These are phyloP conservation scores for Fusarium ambrosium DNA, from an alignment of 2,329 filamentous ascomycete species.

Conservation along the genomic window DNA sequence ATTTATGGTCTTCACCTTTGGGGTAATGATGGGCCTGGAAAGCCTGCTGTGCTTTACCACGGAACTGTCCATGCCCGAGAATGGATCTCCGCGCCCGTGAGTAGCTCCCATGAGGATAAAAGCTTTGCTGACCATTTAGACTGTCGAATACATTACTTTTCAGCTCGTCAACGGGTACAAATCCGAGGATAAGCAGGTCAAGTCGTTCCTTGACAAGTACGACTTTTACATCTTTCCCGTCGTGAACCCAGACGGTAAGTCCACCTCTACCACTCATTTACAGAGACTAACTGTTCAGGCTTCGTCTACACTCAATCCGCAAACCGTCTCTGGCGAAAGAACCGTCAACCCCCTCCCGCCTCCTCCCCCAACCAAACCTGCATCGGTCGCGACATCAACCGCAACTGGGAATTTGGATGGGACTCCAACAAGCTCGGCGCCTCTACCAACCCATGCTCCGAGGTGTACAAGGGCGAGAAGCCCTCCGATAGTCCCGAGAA, in stretches of 20 bases:
- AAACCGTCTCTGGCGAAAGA: constrained; percentile 67
- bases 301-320: constrained; percentile 62
- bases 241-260: constrained; percentile 61
- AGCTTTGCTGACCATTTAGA: constrained; percentile 35
- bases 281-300: constrained; percentile 45
- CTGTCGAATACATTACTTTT: constrained; percentile 62
- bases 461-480: constrained; percentile 59
- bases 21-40: constrained; percentile 59
- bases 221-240: constrained; percentile 69
- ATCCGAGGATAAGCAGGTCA: constrained; percentile 52
- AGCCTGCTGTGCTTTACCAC: constrained; percentile 64
- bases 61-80: constrained; percentile 67
- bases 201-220: constrained; percentile 65
- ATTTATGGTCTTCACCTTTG: constrained; percentile 72
- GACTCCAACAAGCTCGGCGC: constrained; percentile 58
- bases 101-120: constrained; percentile 47
- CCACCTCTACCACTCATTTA: not conserved
- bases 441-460: constrained; percentile 62
- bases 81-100: constrained; percentile 69
- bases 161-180: constrained; percentile 60
- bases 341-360: constrained; percentile 56
- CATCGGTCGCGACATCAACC: constrained; percentile 66
- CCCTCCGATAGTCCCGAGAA: constrained; percentile 62
- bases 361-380: constrained; percentile 51
- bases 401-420: constrained; percentile 68